Base-by-base conservation (phyloP, 306 rosid genomes). In the Erythrophleum fordii region DNA sequence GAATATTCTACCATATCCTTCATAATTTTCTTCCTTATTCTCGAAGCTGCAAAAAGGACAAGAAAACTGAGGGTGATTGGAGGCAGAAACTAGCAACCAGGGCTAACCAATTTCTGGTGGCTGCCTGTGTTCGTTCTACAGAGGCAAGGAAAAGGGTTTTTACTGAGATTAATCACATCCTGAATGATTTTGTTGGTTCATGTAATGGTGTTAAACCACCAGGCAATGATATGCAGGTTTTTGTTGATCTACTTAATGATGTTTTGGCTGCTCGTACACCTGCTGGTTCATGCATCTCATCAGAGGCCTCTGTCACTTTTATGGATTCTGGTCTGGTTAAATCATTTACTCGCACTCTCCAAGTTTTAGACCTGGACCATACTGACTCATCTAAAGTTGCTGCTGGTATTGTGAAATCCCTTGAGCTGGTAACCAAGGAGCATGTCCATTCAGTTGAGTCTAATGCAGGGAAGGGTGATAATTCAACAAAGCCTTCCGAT, bases 1-100 rank as follows among this genome's bases (percentile, higher is more conserved):
- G 97, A 84, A 91, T 92, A 72, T 92, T 95, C 83, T 85, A 85
- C 82, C 95, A 95, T 76, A 88, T 92, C 84, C 95, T 95, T 73
- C 92, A 91, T 58, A 90, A 90, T 79, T 90, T 92, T 72, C 90
- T 92, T 77, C 93, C 96, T 72, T 83, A 77, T 73, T 86, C 89
- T 58, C 89, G 92, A 64, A 90, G 86, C 80, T 82, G 87, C 41
- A 92, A 89, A 77, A 95, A 87, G 85, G 98, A 95, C 81, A 95
- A 95, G 91, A 91, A 87, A 90, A 66, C 60, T 69, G 98, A 95
- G 77, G 93, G 93, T 77, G 97, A 92, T 82, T 95, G 98, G 98
- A 91, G 92, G 90, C 98, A 95, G 89, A 95, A 95, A 84, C 87
- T 95, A 80, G 98, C 97, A 86, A 90, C 86, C 80, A 87, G 97